Conservation (phyloP, 352 stramenopile genomes). For the Phytopythium montanum region DNA sequence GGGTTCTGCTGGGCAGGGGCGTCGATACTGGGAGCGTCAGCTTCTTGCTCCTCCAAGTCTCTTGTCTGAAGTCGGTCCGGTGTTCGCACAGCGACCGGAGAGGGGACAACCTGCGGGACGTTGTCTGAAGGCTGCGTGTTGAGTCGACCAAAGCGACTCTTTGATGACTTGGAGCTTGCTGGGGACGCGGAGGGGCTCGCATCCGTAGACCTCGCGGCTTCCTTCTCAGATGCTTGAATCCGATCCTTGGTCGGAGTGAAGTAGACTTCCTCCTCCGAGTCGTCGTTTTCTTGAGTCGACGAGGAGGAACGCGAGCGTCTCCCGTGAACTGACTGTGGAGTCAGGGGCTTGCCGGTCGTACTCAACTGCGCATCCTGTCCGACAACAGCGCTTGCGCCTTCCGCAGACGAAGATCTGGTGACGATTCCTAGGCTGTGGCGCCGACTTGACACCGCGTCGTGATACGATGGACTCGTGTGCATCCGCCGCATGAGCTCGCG, state of each 20-base stretch:
- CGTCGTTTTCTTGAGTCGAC: conserved; percentile 26
- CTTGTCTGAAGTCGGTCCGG: not conserved
- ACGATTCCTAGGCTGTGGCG: not conserved
- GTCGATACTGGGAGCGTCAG: not conserved
- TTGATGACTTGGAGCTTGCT: conserved; percentile 3
- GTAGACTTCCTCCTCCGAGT: conserved; percentile 19
- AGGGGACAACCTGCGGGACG: not conserved
- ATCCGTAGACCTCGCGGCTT: not conserved
- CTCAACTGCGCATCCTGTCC: not conserved
- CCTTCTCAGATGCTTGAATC: not conserved
- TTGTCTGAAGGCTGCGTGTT: not conserved
- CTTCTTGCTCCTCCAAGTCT: conserved; percentile 7
- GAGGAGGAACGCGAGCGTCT: conserved; percentile 16
- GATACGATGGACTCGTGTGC: not conserved
- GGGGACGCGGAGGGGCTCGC: not conserved
- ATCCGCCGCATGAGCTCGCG: conserved; percentile 1
- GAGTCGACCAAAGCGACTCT: not conserved
- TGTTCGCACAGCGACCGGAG: not conserved
- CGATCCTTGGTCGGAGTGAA: conserved; percentile 16
- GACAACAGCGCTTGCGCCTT: not conserved
- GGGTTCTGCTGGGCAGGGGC: not conserved
- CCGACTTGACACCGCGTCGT: not conserved
- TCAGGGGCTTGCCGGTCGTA: not conserved
- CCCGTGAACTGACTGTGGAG: not conserved
- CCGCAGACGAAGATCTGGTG: not conserved